Conservation (phyloP, 129 eudicot genomes). For the Flaveria linearis region DNA sequence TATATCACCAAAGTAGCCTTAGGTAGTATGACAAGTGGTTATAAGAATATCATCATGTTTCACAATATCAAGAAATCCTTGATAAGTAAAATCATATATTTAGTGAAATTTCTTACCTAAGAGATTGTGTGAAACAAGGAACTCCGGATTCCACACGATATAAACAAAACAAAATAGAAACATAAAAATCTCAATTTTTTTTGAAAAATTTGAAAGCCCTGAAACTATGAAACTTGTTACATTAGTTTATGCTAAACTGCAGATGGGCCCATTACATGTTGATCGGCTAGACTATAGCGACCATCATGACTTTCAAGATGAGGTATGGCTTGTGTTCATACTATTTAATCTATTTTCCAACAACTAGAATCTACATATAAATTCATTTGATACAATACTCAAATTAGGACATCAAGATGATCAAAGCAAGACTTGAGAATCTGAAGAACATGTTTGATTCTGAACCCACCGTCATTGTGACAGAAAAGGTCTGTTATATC, state of each 20-base stretch:
- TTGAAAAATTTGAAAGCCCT: not conserved
- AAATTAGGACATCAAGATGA: constrained; percentile 58
- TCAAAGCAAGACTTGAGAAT: constrained; percentile 55
- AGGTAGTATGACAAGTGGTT: not conserved
- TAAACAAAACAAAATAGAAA: not conserved
- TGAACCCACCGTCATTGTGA: constrained; percentile 52
- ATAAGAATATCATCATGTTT: not conserved
- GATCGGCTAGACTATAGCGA: constrained; percentile 82
- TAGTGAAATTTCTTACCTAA: not conserved
- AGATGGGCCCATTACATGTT: constrained; percentile 65
- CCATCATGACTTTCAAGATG: constrained; percentile 59
- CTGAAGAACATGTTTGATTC: constrained; percentile 52
- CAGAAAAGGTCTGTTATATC: constrained; percentile 70
- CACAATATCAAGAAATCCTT: not conserved
- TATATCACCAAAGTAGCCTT: not conserved
- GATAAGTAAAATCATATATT: not conserved
- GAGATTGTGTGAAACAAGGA: not conserved
- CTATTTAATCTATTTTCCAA: not conserved
- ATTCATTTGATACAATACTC: constrained; percentile 19
- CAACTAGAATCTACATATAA: constrained; percentile 1
- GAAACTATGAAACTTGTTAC: not conserved
- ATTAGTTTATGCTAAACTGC: constrained; percentile 18
- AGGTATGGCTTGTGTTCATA: constrained; percentile 45
- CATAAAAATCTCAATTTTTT: not conserved
- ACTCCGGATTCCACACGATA: not conserved